Evolutionary conservation across 257 asterid species (phyloP).

Genomic region (Fraxinus americana): DNA sequence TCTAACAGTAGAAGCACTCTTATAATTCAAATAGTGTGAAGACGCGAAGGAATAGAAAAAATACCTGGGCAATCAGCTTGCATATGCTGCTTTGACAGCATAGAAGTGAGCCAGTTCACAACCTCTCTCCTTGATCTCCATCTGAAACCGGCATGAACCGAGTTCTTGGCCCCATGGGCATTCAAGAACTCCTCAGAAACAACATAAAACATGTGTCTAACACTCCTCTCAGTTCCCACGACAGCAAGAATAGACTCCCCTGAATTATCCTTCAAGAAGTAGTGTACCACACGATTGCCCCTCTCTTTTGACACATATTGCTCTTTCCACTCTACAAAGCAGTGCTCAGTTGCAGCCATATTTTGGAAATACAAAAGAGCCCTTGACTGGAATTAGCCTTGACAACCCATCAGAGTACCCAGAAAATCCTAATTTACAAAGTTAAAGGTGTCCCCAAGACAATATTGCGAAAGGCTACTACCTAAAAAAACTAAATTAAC

Average conservation of each 20-base stretch:
- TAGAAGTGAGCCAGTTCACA: constrained; percentile 94
- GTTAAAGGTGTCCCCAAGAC: constrained; percentile 28
- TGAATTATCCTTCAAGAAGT: constrained; percentile 75
- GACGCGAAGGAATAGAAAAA: constrained; percentile 23
- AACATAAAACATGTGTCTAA: constrained; percentile 97
- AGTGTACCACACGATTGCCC: constrained; percentile 94
- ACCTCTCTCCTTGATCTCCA: constrained; percentile 99
- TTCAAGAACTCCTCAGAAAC: constrained; percentile 85
- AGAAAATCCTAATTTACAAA: constrained; percentile 37
- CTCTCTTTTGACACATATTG: constrained; percentile 87
- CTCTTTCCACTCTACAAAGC: constrained; percentile 97
- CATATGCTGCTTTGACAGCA: constrained; percentile 80
- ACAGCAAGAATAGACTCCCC: constrained; percentile 92
- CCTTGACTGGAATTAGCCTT: constrained; percentile 27
- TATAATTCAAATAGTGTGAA: not conserved
- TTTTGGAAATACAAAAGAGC: constrained; percentile 16
- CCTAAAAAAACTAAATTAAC: constrained; percentile 21
- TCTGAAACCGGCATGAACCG: constrained; percentile 73
- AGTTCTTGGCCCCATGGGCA: constrained; percentile 65
- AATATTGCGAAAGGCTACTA: constrained; percentile 20
- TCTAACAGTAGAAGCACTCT: not conserved
- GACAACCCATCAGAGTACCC: constrained; percentile 32
- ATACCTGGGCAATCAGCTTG: constrained; percentile 65
- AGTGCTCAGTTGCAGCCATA: constrained; percentile 64
- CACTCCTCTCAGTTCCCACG: constrained; percentile 94